A percentile compares a stretch with the other conserved stretches of the same genome.
These are phyloP conservation scores for Yamadazyma ubonensis DNA, from an alignment of 805 yeast species.

Conservation along the genomic window DNA sequence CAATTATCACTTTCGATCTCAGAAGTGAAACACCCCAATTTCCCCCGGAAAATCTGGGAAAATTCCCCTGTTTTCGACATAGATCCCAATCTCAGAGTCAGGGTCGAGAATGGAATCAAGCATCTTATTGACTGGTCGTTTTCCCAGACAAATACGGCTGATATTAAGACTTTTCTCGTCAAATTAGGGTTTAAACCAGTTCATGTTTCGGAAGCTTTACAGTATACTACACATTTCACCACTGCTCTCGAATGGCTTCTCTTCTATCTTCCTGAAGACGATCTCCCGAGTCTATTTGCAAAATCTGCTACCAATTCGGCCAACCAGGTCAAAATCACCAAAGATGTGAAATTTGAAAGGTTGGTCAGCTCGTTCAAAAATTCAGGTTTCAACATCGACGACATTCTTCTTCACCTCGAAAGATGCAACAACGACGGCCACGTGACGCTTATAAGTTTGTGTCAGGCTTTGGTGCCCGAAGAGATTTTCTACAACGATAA, in stretches of 20 bases:
- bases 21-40: slow-evolving; percentile 4
- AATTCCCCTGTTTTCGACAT: slow-evolving; percentile 67
- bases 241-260: slow-evolving; percentile 73
- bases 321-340: slow-evolving; percentile 56
- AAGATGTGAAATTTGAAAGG: slow-evolving; percentile 55
- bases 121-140: slow-evolving; percentile 56
- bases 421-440: slow-evolving; percentile 43
- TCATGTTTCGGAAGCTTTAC: slow-evolving; percentile 72
- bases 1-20: background rate
- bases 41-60: slow-evolving; percentile 60
- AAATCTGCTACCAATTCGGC: slow-evolving; percentile 58
- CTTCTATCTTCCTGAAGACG: slow-evolving; percentile 92
- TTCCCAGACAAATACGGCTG: slow-evolving; percentile 18
- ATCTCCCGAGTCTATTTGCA: slow-evolving; percentile 66
- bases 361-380: slow-evolving; percentile 55
- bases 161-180: slow-evolving; percentile 12
- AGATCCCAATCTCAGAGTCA: slow-evolving; percentile 57
- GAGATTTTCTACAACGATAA: slow-evolving; percentile 12
- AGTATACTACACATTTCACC: slow-evolving; percentile 50
- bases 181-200: slow-evolving; percentile 63
- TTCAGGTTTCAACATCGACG: slow-evolving; percentile 71
- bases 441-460: slow-evolving; percentile 54
- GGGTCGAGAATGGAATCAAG: slow-evolving; percentile 61
- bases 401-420: slow-evolving; percentile 45
- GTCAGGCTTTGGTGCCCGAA: slow-evolving; percentile 23